Percentiles rank a stretch among this genome's conserved stretches.
Evolutionary conservation across 768 basidiomycete species (phyloP).

Genomic region (Sporobolomyces phaffii): DNA sequence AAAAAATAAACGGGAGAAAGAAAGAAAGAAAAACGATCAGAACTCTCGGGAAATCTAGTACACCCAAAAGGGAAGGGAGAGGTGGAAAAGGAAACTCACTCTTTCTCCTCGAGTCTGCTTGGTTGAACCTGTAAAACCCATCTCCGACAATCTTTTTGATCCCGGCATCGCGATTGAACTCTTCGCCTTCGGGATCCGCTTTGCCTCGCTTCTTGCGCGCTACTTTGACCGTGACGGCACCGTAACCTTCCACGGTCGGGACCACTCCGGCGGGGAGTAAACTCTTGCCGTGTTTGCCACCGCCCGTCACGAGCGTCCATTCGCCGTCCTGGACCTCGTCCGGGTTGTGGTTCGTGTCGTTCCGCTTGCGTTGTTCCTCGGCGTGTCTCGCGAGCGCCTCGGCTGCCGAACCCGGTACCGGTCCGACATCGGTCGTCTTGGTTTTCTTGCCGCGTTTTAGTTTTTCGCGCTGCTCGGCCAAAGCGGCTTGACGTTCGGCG

Average conservation of each 20-base stretch:
- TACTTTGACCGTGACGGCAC: conserved; percentile 30
- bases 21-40: too few species aligned
- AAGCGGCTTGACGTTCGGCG: neutral
- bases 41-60: too few species aligned
- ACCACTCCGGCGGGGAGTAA: conserved; percentile 18
- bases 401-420: conserved; percentile 26
- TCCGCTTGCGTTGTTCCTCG: neutral
- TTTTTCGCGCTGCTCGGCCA: neutral
- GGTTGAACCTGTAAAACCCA: conserved; percentile 34
- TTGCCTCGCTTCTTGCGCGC: conserved; percentile 26
- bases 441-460: conserved; percentile 11
- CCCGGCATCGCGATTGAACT: neutral
- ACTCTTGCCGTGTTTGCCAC: conserved; percentile 33
- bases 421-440: conserved; percentile 6
- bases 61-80: too few species aligned
- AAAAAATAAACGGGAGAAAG: too few species aligned
- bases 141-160: conserved; percentile 38
- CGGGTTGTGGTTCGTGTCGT: conserved; percentile 19
- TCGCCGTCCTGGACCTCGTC: conserved; percentile 30
- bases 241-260: conserved; percentile 26
- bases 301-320: conserved; percentile 30
- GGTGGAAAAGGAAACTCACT: conserved; percentile 25
- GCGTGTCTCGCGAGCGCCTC: conserved; percentile 24
- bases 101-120: conserved; percentile 21
- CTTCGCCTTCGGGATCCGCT: neutral